Conservation (phyloP, 331 rosid species). For the Saraca asoca region DNA sequence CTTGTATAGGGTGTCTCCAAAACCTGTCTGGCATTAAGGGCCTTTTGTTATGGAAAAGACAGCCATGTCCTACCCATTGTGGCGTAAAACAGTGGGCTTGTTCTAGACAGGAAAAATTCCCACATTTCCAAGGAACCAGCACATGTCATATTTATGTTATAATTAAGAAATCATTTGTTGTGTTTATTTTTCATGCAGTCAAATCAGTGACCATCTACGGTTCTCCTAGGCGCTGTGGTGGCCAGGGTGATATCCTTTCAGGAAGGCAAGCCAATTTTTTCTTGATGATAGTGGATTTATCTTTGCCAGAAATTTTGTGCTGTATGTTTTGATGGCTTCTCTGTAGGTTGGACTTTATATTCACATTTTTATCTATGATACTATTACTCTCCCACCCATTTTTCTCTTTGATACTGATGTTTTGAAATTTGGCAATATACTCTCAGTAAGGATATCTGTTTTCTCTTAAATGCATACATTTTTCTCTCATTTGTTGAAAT, state of each 20-base stretch:
- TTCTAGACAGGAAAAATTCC: not conserved
- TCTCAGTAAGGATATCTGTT: not conserved
- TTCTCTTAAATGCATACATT: constrained; percentile 1
- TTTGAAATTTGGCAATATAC: not conserved
- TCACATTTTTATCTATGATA: not conserved
- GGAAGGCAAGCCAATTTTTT: constrained; percentile 71
- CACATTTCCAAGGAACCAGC: constrained; percentile 2
- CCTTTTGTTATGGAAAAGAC: constrained; percentile 14
- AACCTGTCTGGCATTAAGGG: constrained; percentile 21
- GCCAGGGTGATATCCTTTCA: constrained; percentile 89
- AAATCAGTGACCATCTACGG: constrained; percentile 77
- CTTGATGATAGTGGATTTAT: not conserved
- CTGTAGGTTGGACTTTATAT: not conserved
- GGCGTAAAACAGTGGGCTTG: not conserved
- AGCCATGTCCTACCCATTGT: not conserved
- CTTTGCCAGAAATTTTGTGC: not conserved
- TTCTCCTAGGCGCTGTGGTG: constrained; percentile 92
- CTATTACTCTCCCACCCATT: not conserved
- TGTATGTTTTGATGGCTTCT: constrained; percentile 13
- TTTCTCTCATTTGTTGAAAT: not conserved
- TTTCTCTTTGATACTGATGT: not conserved
- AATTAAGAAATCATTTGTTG: constrained; percentile 38
- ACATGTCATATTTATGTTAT: not conserved
- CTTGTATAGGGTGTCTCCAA: not conserved
- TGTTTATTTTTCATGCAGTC: constrained; percentile 49